Percentiles rank a stretch among this genome's conserved stretches.
Conservation (phyloP, 2,329 filamentous ascomycete genomes). For the Paramyrothecium roridum region DNA sequence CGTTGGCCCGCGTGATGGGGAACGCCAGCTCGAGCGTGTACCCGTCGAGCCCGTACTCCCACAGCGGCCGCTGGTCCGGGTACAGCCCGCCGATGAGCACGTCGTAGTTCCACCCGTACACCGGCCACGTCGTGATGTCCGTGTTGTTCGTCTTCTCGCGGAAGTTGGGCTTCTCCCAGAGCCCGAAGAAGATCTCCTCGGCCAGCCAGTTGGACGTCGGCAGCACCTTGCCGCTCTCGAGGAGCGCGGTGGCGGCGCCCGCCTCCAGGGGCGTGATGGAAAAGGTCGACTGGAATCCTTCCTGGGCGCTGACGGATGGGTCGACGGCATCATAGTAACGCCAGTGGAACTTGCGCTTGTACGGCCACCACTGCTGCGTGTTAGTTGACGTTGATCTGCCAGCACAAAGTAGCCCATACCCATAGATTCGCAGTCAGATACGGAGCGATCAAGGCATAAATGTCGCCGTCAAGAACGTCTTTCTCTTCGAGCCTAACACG, state of each 20-base stretch:
- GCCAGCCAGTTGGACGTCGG: constrained; percentile 44
- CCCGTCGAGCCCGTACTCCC: constrained; percentile 46
- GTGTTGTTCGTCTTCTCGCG: constrained; percentile 45
- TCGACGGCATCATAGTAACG: constrained; percentile 48
- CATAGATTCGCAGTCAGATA: constrained; percentile 51
- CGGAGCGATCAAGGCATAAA: constrained; percentile 45
- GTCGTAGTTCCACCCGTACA: constrained; percentile 52
- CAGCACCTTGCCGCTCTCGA: constrained; percentile 44
- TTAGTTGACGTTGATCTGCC: constrained; percentile 3
- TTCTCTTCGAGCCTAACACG: constrained; percentile 36
- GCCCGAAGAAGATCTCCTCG: constrained; percentile 45
- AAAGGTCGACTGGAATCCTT: constrained; percentile 51
- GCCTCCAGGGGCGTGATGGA: constrained; percentile 43
- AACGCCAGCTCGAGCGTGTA: constrained; percentile 50
- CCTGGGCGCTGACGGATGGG: constrained; percentile 33
- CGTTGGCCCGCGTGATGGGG: constrained; percentile 45
- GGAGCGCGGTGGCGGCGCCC: constrained; percentile 32
- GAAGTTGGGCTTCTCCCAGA: constrained; percentile 50
- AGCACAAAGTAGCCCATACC: constrained; percentile 21
- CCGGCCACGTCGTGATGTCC: constrained; percentile 43
- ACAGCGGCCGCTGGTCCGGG: constrained; percentile 42
- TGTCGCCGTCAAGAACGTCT: constrained; percentile 46
- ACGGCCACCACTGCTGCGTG: constrained; percentile 44
- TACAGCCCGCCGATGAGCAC: constrained; percentile 50
- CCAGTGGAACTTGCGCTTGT: constrained; percentile 47